Evolutionary conservation across 164 flowering plant genomes (phyloP), one percentile per base, ranked within the genome.

Genomic region (Magnolia sinica): DNA sequence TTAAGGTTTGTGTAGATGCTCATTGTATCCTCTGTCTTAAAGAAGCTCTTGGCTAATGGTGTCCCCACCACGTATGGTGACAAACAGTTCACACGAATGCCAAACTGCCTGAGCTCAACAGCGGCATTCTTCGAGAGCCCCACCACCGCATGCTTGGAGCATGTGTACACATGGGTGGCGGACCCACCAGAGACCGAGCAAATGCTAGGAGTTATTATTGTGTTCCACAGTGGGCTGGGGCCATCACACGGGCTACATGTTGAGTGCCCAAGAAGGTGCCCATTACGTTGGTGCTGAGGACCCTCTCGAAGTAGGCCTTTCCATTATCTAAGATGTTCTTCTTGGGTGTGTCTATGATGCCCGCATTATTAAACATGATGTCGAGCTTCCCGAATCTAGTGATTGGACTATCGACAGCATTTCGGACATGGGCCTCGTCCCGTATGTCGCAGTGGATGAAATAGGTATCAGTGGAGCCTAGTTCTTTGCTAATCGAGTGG

Each of bases 401-500:
- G 3, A 74, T 31, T 11, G 76, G 45, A 4, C 31, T 11, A n/a
- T 74, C 66, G 16, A 75, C 65, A 16, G 66, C 72, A 19, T 18
- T 81, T 77, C 72, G 49, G 1, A 89, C 76, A 16, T 89, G 80
- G 18, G 65, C 11, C 8, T 90, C 93, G 1, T 74, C 72, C 0
- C 87, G 82, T 23, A 90, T 86, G 58, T 90, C 87, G 58, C 93
- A 87, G 27, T 83, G 87, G 51, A 87, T 70, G 51, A 77, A 81
- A 18, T 65, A 45, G 50, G 58, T n/a, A 10, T 37, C 51, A 0
- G 4, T 24, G 22, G 63, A 67, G 10, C 79, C 19, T 0, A 87
- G 16, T 22, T 80, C 78, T 10, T 81, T 1, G 74, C 79, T 79
- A 4, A 82, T 16, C 1, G 71, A 14, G 27, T 49, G 67, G 61